phyloP scores from a whole-genome alignment of 73 alveolate species.

The Paramecium octaurelia region DNA sequence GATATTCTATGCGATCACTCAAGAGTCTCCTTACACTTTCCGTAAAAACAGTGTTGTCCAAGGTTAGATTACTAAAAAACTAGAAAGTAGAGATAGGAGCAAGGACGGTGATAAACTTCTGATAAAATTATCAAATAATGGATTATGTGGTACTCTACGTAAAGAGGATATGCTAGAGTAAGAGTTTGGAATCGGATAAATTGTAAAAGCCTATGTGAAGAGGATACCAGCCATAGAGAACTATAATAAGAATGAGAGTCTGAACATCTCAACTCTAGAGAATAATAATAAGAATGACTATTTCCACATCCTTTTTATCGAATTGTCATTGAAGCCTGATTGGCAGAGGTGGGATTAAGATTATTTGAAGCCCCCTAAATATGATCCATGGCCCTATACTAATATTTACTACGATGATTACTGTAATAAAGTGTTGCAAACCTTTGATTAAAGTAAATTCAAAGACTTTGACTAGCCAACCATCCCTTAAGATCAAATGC shows the following conservation, averaged over 20 bases:
- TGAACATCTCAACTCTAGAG: neutral
- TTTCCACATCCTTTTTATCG: neutral
- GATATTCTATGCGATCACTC: conserved; percentile 11
- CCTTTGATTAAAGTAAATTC: neutral
- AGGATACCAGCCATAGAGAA: conserved; percentile 10
- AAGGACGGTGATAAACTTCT: neutral
- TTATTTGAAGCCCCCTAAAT: neutral
- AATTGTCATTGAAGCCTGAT: neutral
- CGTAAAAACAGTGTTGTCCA: neutral
- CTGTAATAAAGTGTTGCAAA: neutral
- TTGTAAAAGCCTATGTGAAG: neutral
- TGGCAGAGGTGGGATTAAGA: neutral
- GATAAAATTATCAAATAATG: conserved; percentile 27
- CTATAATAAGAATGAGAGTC: neutral
- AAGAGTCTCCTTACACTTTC: conserved; percentile 34
- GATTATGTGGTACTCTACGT: neutral
- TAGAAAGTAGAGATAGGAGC: neutral
- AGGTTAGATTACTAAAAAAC: neutral
- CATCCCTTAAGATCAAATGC: neutral
- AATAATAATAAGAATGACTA: neutral
- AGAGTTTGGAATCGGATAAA: neutral
- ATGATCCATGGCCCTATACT: conserved; percentile 39
- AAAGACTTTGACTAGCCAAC: neutral
- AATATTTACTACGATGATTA: neutral
- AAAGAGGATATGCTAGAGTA: neutral